Evolutionary conservation across 1,284 basidiomycete genomes (phyloP), one percentile per base, ranked within the genome.

Genomic region (Prillingera fragicola): DNA sequence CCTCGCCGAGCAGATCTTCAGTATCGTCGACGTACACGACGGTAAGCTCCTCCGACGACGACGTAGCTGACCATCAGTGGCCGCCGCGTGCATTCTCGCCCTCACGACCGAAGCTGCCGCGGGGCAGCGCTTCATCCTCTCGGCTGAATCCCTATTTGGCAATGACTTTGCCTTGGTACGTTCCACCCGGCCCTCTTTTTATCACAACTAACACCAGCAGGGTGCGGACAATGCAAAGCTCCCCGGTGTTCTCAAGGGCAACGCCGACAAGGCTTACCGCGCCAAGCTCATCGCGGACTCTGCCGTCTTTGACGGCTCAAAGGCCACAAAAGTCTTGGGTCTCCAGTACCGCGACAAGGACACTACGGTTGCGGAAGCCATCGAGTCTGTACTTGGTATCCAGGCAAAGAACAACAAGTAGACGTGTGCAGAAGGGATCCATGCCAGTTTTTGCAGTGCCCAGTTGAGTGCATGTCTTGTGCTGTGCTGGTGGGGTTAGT

Each of bases 241-340:
- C n/a, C 29, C 29, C 29, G 29, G 29, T 7, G n/a, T 15, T 17
- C 29, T 31, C n/a, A 41, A 45, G 27, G 31, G 22, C 14, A 50
- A 42, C 26, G 8, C 33, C 26, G 48, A 38, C 32, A 8, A 35
- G 9, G 36, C 21, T n/a, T 42, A 28, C 44, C 49, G 37, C 15
- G 34, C 38, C 12, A 13, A 12, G 15, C 36, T 33, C 2, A 40
- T 18, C 2, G 15, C 19, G 22, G 26, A 34, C 17, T 34, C 47
- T 9, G 51, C 48, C 24, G 21, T 55, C 10, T 55, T 58, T 38
- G 54, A 57, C 19, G 63, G 65, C 7, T 39, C 48, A 17, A 69
- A 69, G 48, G 60, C 57, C 8, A 47, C 50, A 9, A 52, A 55
- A 33, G 55, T 56, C 9, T 45, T 67, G 19, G 67, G 62, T 14